Evolutionary conservation across 257 asterid genomes (phyloP), one percentile per base, ranked within the genome.

Genomic region (Solanum virginianum): DNA sequence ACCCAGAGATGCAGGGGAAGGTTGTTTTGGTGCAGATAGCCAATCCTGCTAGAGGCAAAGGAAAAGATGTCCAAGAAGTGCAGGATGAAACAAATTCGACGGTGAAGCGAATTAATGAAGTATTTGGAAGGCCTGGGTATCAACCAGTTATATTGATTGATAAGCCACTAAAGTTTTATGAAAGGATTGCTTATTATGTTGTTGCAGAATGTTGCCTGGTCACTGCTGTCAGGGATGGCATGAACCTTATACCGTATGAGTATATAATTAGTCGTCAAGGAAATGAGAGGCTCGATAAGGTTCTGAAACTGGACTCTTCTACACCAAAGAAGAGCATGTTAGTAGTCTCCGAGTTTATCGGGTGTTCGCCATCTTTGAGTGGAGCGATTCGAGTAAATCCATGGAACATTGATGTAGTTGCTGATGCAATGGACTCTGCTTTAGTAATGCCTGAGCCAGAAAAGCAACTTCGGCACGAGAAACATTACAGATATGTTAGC

Each of bases 311-410:
- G 10, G 91, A 90, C 51, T 85, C 89, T 3, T 87, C 90, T 13
- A 66, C 89, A 32, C 91, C 89, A 3, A 95, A 92, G 83, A 93
- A 90, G 88, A 95, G 98, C 91, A 93, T 92, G 98, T 77, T 95
- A 85, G 98, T 95, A 29, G 91, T 95, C 24, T 95, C 98, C 0
- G 98, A 95, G 92, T 95, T 95, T 81, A 95, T 95, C 1, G 98
- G 98, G 71, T 95, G 98, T 69, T 95, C 98, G 4, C 98, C 98
- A 0, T 95, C 98, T 41, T 89, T 95, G 62, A 95, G 98, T 62
- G 98, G 98, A 56, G 97, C 98, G 7, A 89, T 95, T 66, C 90
- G 98, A 49, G 98, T 95, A 82, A 95, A 95, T 85, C 98, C 98
- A 0, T 95, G 98, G 98, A 94, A 95, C 86, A 89, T 90, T 29